Percentiles rank a stretch among this genome's conserved stretches.
These are phyloP conservation scores for Diospyros kaki DNA, from an alignment of 148 eudicot genomes.

Conservation along the genomic window DNA sequence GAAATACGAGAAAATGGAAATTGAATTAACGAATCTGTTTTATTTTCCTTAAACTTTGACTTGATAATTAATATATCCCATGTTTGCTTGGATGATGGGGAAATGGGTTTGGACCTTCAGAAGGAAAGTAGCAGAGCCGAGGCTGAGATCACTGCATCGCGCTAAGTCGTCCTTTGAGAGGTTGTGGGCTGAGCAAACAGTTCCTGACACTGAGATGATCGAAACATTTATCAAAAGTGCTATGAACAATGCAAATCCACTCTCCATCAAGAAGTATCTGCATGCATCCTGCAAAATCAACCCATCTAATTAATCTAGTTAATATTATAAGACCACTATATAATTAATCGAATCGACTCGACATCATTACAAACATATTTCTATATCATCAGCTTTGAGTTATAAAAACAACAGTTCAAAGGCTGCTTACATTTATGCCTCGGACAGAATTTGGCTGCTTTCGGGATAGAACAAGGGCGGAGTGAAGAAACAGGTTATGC, in stretches of 20 bases:
- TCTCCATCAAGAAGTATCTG: constrained; percentile 72
- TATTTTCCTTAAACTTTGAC: no score
- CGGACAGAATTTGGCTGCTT: constrained; percentile 53
- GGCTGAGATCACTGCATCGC: constrained; percentile 51
- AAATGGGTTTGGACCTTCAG: constrained; percentile 32
- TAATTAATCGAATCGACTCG: no score
- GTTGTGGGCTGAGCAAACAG: constrained; percentile 45
- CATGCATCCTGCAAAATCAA: constrained; percentile 69
- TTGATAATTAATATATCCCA: no score
- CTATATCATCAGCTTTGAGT: no score
- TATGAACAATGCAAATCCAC: constrained; percentile 76
- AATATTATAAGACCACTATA: no score
- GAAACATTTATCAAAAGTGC: constrained; percentile 82
- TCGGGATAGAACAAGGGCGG: constrained; percentile 59
- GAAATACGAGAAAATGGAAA: not conserved
- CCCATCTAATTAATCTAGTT: no score
- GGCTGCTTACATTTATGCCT: constrained; percentile 23
- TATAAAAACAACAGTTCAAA: no score
- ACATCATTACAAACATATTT: no score
- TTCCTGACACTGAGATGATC: constrained; percentile 67
- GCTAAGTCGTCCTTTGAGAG: constrained; percentile 25
- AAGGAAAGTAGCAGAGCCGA: constrained; percentile 70
- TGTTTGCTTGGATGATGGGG: not conserved
- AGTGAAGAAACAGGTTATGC: constrained; percentile 66
- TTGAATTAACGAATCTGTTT: no score